These are phyloP conservation scores for Hypoxylon crocopeplum DNA, from an alignment of 495 filamentous ascomycete genomes.

Conservation along the genomic window DNA sequence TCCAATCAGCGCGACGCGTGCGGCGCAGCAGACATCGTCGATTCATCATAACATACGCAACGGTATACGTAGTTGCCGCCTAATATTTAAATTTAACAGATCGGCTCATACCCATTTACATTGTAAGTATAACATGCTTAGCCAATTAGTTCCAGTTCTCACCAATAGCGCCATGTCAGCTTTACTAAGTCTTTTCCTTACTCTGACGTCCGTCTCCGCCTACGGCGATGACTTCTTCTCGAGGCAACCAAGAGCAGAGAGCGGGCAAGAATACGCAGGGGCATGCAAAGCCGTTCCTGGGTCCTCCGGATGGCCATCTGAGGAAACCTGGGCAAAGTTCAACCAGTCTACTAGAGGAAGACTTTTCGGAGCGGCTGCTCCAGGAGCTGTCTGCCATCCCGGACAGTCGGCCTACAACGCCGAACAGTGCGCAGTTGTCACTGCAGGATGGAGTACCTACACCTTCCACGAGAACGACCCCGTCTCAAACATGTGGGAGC, in stretches of 20 bases:
- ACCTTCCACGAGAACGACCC: constrained; percentile 48
- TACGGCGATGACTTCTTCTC: constrained; percentile 23
- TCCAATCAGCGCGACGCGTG: neutral
- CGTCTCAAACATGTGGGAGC: constrained; percentile 49
- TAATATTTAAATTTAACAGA: constrained; percentile 5
- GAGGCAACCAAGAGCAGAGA: neutral
- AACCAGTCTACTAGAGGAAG: constrained; percentile 53
- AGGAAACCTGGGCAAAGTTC: constrained; percentile 38
- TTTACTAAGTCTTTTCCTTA: constrained; percentile 1
- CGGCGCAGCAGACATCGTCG: constrained; percentile 3
- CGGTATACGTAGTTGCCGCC: neutral
- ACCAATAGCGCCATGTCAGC: constrained; percentile 15
- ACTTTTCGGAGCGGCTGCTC: constrained; percentile 58
- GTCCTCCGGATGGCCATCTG: constrained; percentile 43
- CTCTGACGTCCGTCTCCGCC: constrained; percentile 4
- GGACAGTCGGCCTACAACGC: constrained; percentile 44
- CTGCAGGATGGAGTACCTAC: constrained; percentile 42
- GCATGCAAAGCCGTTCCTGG: constrained; percentile 46
- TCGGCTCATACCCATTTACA: neutral
- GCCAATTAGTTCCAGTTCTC: neutral
- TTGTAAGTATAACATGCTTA: constrained; percentile 1
- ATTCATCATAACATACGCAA: neutral
- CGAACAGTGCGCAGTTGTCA: constrained; percentile 43
- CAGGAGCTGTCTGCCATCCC: constrained; percentile 63
- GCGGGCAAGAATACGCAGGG: neutral